These are phyloP conservation scores for Entamoeba invadens DNA, from an alignment of 208 protist genomes.

Conservation along the genomic window DNA sequence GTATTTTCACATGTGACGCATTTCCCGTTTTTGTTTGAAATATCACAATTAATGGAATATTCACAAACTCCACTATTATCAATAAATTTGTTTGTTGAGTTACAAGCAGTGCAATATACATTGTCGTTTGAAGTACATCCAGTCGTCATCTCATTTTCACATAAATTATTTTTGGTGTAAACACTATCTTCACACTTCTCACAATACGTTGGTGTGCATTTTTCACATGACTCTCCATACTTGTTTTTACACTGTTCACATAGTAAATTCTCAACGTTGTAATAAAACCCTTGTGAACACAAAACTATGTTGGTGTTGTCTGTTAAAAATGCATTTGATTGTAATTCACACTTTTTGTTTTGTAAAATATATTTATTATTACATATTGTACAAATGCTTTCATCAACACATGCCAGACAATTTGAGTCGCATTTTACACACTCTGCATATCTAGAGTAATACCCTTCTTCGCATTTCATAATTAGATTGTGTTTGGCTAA, in stretches of 20 bases:
- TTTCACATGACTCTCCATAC: neutral
- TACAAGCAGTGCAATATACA: too few species aligned
- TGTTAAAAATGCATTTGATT: neutral
- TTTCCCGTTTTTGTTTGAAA: too few species aligned
- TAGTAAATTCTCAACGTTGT: neutral
- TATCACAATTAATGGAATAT: too few species aligned
- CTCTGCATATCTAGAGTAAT: neutral
- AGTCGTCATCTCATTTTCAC: neutral
- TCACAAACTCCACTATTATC: too few species aligned
- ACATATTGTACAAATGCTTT: neutral
- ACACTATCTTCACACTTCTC: neutral
- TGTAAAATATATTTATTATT: neutral
- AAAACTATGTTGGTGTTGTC: neutral
- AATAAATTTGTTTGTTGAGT: too few species aligned
- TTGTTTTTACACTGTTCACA: neutral
- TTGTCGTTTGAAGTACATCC: neutral
- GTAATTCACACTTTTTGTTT: neutral
- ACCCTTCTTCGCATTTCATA: neutral
- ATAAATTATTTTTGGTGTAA: neutral
- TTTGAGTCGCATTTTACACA: neutral
- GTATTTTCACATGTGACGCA: too few species aligned
- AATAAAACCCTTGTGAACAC: neutral
- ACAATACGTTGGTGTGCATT: neutral
- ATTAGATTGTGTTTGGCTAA: too few species aligned
- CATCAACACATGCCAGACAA: neutral